A percentile compares a stretch with the other conserved stretches of the same genome.
Conservation (phyloP, 305 asterid genomes). For the Solanum aculeatissimum region DNA sequence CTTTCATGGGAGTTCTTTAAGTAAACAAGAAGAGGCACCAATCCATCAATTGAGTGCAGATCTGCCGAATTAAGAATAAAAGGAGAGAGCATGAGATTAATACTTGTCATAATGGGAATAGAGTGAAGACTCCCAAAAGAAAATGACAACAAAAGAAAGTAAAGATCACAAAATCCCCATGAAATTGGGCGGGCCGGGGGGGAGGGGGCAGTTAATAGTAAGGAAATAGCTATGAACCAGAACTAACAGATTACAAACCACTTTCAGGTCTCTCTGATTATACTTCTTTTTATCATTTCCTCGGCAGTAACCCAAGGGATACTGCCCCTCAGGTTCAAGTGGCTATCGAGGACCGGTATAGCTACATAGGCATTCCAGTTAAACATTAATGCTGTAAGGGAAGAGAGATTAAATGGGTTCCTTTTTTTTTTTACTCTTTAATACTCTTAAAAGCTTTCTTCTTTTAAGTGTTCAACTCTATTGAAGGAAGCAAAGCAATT, state of each 20-base stretch:
- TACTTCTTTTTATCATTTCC: background rate
- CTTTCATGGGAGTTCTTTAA: constrained; percentile 64
- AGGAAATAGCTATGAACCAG: background rate
- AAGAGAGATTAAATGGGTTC: background rate
- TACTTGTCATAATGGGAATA: background rate
- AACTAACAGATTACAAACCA: too few species aligned
- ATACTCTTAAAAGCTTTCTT: background rate
- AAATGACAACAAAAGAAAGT: background rate
- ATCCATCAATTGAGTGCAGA: constrained; percentile 83
- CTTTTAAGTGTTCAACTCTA: background rate
- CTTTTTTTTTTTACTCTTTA: background rate
- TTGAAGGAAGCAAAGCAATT: background rate
- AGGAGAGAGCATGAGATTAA: background rate
- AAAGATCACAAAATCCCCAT: background rate
- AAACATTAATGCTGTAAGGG: background rate
- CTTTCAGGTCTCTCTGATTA: background rate
- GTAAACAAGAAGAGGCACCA: constrained; percentile 63
- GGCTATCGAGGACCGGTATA: background rate
- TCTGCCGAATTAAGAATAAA: constrained; percentile 23
- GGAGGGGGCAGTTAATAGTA: background rate
- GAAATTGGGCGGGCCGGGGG: too few species aligned
- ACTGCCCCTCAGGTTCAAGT: background rate
- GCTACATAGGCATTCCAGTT: background rate
- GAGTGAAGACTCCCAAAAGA: background rate
- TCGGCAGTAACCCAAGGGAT: background rate